Base-by-base conservation (phyloP, 2,329 filamentous ascomycete species). In the Cladophialophora exuberans region DNA sequence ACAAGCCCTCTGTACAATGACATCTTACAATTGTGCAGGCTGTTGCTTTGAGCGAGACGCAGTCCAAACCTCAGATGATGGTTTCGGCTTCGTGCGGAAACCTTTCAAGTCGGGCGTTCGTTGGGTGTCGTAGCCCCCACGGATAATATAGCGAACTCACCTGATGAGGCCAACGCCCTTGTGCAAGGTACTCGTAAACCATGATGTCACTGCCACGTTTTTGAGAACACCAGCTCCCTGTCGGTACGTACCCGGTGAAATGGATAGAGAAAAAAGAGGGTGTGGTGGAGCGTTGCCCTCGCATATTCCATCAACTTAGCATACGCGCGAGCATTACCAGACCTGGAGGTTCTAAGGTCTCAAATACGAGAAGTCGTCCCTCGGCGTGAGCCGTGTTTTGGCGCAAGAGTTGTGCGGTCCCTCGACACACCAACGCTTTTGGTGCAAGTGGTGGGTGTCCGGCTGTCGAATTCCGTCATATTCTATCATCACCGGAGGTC, bases 171-270 rank as follows among this genome's bases (percentile, higher is more conserved):
- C 28, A 31, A 31, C 28, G 28, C 7, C 13, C 7, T 7, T 13
- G 28, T 7, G 28, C 39, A 3, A 13, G 39, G 20, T 26, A 17
- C 31, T 18, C 13, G 18, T 15, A 10, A 3, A 15, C 10, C n/a
- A 23, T 48, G 45, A 48, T 48, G 45, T 48, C 45, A 48, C 20
- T 33, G 30, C 11, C 45, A 48, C 31, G 45, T 23, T 9, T 13
- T n/a, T 17, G 22, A n/a, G 13, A 17, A 17, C n/a, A 28, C 28
- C 15, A 43, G 22, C 13, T 11, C 15, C 9, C n/a, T 26, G 35
- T 6, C 17, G 35, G 15, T 17, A 39, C 35, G 35, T 17, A 39
- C 25, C 42, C 17, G 7, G 15, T 17, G 17, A 31, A 18, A 18
- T 18, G 28, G n/a, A 6, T 20, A 22, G 25, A 18, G 17, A 31